A percentile compares a stretch with the other conserved stretches of the same genome.
phyloP scores from a whole-genome alignment of 768 basidiomycete species.

The Suillus variegatus region DNA sequence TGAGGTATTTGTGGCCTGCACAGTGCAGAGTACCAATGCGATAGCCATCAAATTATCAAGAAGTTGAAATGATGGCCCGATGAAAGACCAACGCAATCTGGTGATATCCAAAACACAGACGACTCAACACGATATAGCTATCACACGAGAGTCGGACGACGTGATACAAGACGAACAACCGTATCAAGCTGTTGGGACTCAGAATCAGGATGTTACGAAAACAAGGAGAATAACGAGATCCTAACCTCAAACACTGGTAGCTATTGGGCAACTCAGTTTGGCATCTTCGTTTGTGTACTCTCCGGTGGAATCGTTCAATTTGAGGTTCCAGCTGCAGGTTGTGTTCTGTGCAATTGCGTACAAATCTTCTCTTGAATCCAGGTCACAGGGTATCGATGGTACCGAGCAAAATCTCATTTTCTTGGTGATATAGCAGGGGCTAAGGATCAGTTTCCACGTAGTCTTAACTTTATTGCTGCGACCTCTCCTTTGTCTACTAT shows the following conservation, averaged over 20 bases:
- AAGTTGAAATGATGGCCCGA: no score
- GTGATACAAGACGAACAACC: background rate
- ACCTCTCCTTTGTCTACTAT: background rate
- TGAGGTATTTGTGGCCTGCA: background rate
- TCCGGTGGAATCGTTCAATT: background rate
- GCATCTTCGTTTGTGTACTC: background rate
- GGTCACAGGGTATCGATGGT: background rate
- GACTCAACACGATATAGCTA: background rate
- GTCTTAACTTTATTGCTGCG: background rate
- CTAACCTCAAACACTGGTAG: background rate
- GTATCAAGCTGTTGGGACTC: background rate
- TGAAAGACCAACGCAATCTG: background rate
- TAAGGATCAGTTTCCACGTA: background rate
- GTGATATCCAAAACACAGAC: background rate
- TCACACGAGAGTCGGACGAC: background rate
- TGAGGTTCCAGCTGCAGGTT: slow-evolving; percentile 1
- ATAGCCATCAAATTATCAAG: background rate
- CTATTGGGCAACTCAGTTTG: background rate
- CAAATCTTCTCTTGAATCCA: background rate
- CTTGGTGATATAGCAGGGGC: background rate
- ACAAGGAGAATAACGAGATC: background rate
- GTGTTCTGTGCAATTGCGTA: background rate
- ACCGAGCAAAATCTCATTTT: background rate
- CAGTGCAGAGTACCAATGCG: background rate
- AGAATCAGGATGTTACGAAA: background rate